Evolutionary conservation across 768 basidiomycete genomes (phyloP).

Genomic region (Sarcodon sp.): DNA sequence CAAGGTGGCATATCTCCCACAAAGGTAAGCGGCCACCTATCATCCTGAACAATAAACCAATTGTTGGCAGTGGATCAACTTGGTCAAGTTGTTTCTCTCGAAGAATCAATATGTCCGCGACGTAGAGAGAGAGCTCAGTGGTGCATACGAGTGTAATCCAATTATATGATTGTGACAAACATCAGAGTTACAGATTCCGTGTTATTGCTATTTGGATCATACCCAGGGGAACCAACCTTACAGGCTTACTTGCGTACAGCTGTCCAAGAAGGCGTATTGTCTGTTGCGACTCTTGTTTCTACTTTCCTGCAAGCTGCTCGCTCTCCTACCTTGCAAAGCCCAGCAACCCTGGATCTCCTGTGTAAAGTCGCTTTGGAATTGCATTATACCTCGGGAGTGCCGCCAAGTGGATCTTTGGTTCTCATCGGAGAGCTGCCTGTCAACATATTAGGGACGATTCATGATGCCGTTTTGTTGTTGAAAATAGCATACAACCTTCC

Average conservation of each 20-base stretch:
- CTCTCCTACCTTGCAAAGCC: slow-evolving; percentile 48
- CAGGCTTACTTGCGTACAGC: slow-evolving; percentile 52
- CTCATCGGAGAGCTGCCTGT: slow-evolving; percentile 34
- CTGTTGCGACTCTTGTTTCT: slow-evolving; percentile 45
- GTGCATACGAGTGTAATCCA: slow-evolving; percentile 22
- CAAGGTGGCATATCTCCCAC: slow-evolving; percentile 51
- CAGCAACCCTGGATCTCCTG: slow-evolving; percentile 57
- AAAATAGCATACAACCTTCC: slow-evolving; percentile 40
- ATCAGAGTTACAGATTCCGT: slow-evolving; percentile 43
- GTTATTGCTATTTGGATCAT: slow-evolving; percentile 49
- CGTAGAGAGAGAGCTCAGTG: slow-evolving; percentile 46
- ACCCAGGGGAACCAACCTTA: slow-evolving; percentile 60
- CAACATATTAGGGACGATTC: slow-evolving; percentile 37
- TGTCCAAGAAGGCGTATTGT: slow-evolving; percentile 40
- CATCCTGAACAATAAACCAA: not conserved
- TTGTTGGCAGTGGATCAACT: slow-evolving; percentile 45
- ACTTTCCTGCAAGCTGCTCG: slow-evolving; percentile 57
- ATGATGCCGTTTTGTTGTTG: slow-evolving; percentile 49
- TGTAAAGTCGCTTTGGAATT: slow-evolving; percentile 53
- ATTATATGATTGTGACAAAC: not conserved
- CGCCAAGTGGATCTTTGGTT: slow-evolving; percentile 42
- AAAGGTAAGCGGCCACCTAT: slow-evolving; percentile 33
- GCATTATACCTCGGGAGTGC: slow-evolving; percentile 45
- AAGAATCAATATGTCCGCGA: slow-evolving; percentile 32
- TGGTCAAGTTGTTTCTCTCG: slow-evolving; percentile 50